A percentile compares a stretch with the other conserved stretches of the same genome.
phyloP scores from a whole-genome alignment of 108 stramenopile species.

The Pseudonitzschia multistriata region DNA sequence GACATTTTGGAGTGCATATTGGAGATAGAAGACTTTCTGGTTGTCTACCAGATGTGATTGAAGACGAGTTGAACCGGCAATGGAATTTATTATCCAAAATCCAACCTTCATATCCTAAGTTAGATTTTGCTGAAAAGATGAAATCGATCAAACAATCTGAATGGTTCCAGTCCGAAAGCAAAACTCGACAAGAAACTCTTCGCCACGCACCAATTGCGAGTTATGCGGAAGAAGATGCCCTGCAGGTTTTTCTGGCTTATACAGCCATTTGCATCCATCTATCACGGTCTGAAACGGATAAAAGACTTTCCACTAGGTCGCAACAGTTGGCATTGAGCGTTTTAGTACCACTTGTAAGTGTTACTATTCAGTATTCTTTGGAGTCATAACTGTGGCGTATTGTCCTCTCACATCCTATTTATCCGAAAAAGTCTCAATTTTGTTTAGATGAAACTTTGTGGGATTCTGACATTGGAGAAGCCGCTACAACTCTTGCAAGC shows the following conservation, averaged over 20 bases:
- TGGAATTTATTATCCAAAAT: conserved; percentile 47
- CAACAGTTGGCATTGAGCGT: conserved; percentile 55
- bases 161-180: conserved; percentile 50
- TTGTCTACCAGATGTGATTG: conserved; percentile 20
- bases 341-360: conserved; percentile 72
- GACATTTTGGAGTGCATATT: conserved; percentile 65
- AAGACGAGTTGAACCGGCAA: conserved; percentile 42
- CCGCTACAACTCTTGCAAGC: conserved; percentile 24
- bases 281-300: conserved; percentile 34
- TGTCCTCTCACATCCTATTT: conserved; percentile 8
- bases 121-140: conserved; percentile 41
- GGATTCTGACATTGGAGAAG: conserved; percentile 61
- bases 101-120: conserved; percentile 42
- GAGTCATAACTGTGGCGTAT: neutral
- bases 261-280: conserved; percentile 51
- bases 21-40: conserved; percentile 50
- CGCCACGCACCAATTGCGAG: conserved; percentile 37
- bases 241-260: conserved; percentile 54
- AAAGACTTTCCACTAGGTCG: conserved; percentile 25
- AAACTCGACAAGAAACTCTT: conserved; percentile 32
- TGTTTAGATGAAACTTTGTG: conserved; percentile 59
- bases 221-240: conserved; percentile 60
- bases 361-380: neutral
- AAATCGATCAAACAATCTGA: conserved; percentile 29
- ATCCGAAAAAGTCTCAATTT: conserved; percentile 49